Percentiles rank a stretch among this genome's conserved stretches.
phyloP scores from a whole-genome alignment of 352 stramenopile species.

The Hyaloperonospora arabidopsidis region DNA sequence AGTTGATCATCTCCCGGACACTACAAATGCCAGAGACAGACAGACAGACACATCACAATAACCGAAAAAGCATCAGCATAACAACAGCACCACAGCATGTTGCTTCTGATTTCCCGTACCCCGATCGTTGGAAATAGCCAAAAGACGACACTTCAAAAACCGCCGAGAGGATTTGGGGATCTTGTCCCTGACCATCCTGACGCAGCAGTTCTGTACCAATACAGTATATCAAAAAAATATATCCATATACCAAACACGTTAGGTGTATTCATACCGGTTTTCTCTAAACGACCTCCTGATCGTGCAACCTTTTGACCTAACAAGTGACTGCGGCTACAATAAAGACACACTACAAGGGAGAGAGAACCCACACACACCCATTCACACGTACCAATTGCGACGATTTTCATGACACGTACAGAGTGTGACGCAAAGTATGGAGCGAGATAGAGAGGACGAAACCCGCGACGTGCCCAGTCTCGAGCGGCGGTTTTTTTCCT shows the following conservation, averaged over 20 bases:
- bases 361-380: neutral
- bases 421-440: neutral
- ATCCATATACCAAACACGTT: too few species aligned
- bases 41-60: too few species aligned
- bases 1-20: slow-evolving; percentile 97
- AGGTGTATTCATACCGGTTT: too few species aligned
- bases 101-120: slow-evolving; percentile 25
- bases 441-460: neutral
- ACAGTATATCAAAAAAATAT: too few species aligned
- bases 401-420: slow-evolving; percentile 68
- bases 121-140: slow-evolving; percentile 80
- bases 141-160: slow-evolving; percentile 76
- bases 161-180: slow-evolving; percentile 60
- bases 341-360: too few species aligned
- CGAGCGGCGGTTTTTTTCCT: neutral
- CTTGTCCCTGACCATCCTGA: slow-evolving; percentile 46
- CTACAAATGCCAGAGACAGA: slow-evolving; percentile 26
- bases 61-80: too few species aligned
- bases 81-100: too few species aligned
- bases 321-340: too few species aligned
- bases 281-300: too few species aligned
- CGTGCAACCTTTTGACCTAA: too few species aligned
- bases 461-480: too few species aligned
- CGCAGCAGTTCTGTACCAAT: slow-evolving; percentile 51
- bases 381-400: slow-evolving; percentile 58